phyloP scores from a whole-genome alignment of 2,329 filamentous ascomycete genomes.

The Dryadomyces quercivorus region DNA sequence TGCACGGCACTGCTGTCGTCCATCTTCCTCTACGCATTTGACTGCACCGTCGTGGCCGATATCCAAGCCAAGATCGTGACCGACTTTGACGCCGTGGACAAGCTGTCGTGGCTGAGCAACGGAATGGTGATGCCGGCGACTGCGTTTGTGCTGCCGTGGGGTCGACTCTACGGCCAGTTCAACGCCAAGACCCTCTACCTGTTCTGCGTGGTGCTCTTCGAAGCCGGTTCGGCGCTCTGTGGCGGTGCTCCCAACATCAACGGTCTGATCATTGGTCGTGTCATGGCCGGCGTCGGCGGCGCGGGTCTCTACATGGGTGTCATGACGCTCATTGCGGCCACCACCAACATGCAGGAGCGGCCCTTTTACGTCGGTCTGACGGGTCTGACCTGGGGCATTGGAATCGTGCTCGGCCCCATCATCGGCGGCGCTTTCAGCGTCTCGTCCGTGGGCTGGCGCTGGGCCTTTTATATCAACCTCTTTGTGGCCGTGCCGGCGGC shows the following conservation, averaged over 20 bases:
- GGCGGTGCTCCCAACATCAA: slow-evolving; percentile 27
- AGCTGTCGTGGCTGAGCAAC: slow-evolving; percentile 26
- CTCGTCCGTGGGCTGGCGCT: slow-evolving; percentile 1
- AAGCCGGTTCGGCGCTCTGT: slow-evolving; percentile 20
- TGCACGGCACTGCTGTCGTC: slow-evolving; percentile 1
- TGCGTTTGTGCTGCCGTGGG: slow-evolving; percentile 19
- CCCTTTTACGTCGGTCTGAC: slow-evolving; percentile 11
- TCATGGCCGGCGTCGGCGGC: slow-evolving; percentile 27
- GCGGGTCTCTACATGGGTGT: slow-evolving; percentile 23
- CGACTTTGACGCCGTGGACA: slow-evolving; percentile 20
- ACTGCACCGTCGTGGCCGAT: slow-evolving; percentile 20
- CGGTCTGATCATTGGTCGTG: slow-evolving; percentile 30
- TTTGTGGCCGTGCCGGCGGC: slow-evolving; percentile 26
- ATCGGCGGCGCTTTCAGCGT: slow-evolving; percentile 33
- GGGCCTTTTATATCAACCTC: slow-evolving; percentile 38
- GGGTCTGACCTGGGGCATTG: slow-evolving; percentile 5
- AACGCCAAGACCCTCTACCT: slow-evolving; percentile 27
- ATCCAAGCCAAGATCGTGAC: slow-evolving; percentile 26
- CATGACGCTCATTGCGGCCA: slow-evolving; percentile 1
- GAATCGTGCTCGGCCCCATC: slow-evolving; percentile 6
- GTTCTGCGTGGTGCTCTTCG: slow-evolving; percentile 1
- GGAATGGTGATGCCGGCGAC: slow-evolving; percentile 26
- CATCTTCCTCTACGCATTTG: slow-evolving; percentile 1
- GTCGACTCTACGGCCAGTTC: slow-evolving; percentile 26
- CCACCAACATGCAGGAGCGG: slow-evolving; percentile 1